Evolutionary conservation across 1,284 basidiomycete genomes (phyloP).

Genomic region (Cryptococcus sp.): DNA sequence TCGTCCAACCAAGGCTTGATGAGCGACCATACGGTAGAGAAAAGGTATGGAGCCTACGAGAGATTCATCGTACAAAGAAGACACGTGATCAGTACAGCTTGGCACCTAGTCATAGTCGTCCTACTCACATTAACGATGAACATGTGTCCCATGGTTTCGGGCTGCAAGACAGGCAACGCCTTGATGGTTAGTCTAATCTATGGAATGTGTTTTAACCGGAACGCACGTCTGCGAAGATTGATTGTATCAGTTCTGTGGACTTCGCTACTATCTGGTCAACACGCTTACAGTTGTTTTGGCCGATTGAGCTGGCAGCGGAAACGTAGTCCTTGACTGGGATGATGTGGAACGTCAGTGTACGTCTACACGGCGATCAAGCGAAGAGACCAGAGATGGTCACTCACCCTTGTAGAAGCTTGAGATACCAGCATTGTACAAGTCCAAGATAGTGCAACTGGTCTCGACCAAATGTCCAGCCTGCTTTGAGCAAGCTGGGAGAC

Average conservation of each 20-base stretch:
- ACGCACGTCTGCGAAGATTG: not conserved
- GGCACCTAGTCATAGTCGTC: not conserved
- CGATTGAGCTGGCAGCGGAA: constrained; percentile 72
- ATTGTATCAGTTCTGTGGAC: not conserved
- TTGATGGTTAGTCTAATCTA: not conserved
- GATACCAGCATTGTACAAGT: constrained; percentile 79
- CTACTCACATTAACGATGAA: constrained; percentile 77
- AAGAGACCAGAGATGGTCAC: constrained; percentile 9
- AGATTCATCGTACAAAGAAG: not conserved
- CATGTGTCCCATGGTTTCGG: constrained; percentile 94
- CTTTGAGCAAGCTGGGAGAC: constrained; percentile 75
- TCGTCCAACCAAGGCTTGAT: constrained; percentile 95
- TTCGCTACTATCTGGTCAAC: not conserved
- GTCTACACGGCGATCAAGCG: not conserved
- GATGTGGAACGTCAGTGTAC: not conserved
- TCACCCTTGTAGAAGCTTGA: constrained; percentile 73
- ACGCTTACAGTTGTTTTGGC: constrained; percentile 75
- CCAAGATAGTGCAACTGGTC: constrained; percentile 98
- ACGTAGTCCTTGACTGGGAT: constrained; percentile 85
- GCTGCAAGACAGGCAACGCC: constrained; percentile 53
- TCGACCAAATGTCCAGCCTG: constrained; percentile 82
- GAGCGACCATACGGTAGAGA: constrained; percentile 83
- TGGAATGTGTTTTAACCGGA: not conserved
- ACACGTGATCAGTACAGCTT: not conserved
- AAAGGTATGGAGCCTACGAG: constrained; percentile 73